Base-by-base conservation (phyloP, 2,329 filamentous ascomycete species). In the Purpureocillium takamizusanense region DNA sequence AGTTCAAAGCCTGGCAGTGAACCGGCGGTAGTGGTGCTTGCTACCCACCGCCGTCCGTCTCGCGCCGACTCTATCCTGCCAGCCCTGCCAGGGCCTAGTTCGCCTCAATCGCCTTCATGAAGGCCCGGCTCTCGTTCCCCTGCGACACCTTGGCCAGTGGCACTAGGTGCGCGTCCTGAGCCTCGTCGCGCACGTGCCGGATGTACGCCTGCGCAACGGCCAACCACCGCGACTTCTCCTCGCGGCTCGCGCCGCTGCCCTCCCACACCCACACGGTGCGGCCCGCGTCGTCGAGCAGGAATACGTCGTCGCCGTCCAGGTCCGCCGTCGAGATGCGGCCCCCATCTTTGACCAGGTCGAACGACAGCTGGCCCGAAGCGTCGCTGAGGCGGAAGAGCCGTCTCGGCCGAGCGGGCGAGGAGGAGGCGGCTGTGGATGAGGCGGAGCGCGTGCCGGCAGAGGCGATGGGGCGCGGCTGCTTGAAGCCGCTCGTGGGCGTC, bases 251-350 rank as follows among this genome's bases (percentile, higher is more conserved):
- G 1, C 63, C 61, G 2, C 59, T 56, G 1, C 80, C 80, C 49
- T 81, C 69, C 80, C 80, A 83, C 2, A 83, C 75, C 78, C 78
- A 84, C 27, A 83, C 62, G 7, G 60, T 60, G 36, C 55, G 68
- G 7, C 77, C 76, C 1, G 63, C 66, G 46, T 80, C 76, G 42
- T 74, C 70, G 15, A 81, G 63, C 15, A 84, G 53, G 49, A 83
- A 83, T 5, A 83, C 70, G 48, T 83, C 78, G 33, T 69, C 63
- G 31, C 66, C 67, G 43, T 79, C 68, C 7, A 83, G 57, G 45
- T 81, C 76, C 0, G 57, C 52, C 33, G 49, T 53, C 4, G 57
- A 51, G 12, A 78, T 64, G 2, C 49, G 51, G 21, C 57, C 51
- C 0, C 70, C 73, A 32, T 80, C 72, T 50, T 75, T 79, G 44